Base-by-base conservation (phyloP, 805 yeast species). In the Metschnikowia corniflorae region DNA sequence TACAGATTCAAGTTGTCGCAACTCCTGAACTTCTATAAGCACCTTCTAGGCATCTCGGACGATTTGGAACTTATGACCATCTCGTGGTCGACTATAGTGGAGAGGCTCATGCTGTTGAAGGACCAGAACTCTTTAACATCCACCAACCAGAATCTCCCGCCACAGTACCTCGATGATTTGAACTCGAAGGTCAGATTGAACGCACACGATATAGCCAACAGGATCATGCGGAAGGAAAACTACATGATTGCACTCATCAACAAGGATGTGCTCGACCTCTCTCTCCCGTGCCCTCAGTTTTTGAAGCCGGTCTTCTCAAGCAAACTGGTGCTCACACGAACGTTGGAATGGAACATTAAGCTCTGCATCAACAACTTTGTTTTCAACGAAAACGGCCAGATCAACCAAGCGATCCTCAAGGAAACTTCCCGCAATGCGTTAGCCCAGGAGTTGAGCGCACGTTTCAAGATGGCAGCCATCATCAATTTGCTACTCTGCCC, bases 221-320 rank as follows among this genome's bases (percentile, higher is more conserved):
- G 98, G 40, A 84, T 93, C 39, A 89, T 93, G 98, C 70, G 99
- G 42, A 86, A 81, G 48, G 98, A 93, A 43, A 93, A 93, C 55
- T 93, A 89, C 58, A 72, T 88, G 71, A 87, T 93, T 54, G 96
- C 97, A 1, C 61, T 93, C 47, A 80, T 86, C 51, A 89, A 87
- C 60, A 85, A 80, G 48, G 78, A 84, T 40, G 65, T 91, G 1
- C 61, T 91, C 28, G 83, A 84, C 51, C 63, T 86, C 16, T 70
- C 83, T 0, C 55, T 49, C 12, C 87, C 38, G 17, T 49, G 31
- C 13, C 54, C 40, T 13, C 41, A 44, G n/a, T 25, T 51, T 22
- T 23, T 51, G 16, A 13, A 25, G 33, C 39, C 40, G 7, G 21
- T 51, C n/a, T 46, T 54, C 15, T 37, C 58, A 24, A 52, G 44